Evolutionary conservation across 495 filamentous ascomycete genomes (phyloP).

Genomic region (Penicillium cinerascens): DNA sequence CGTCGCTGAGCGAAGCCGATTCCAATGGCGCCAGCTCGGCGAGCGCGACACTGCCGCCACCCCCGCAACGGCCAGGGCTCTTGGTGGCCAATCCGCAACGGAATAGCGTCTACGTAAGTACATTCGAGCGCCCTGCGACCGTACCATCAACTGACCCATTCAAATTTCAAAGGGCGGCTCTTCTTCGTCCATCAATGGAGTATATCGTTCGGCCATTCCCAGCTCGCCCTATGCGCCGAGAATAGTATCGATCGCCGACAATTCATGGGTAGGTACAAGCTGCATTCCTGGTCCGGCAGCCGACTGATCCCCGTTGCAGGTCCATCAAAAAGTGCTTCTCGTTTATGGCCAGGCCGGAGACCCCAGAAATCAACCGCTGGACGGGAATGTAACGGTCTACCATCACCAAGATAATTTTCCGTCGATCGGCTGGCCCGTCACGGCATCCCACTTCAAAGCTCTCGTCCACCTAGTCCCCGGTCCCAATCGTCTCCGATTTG

Average conservation of each 20-base stretch:
- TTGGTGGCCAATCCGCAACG: constrained; percentile 44
- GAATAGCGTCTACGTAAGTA: constrained; percentile 47
- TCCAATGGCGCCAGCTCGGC: constrained; percentile 24
- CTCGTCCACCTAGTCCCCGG: constrained; percentile 83
- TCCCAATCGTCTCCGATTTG: constrained; percentile 78
- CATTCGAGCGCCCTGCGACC: no score
- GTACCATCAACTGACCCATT: neutral
- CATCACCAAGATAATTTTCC: constrained; percentile 85
- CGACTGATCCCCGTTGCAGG: constrained; percentile 44
- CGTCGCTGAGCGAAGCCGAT: constrained; percentile 44
- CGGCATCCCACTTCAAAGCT: constrained; percentile 83
- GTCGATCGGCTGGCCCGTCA: constrained; percentile 76
- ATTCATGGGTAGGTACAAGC: constrained; percentile 65
- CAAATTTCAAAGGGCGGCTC: constrained; percentile 32
- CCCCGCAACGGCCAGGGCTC: constrained; percentile 44
- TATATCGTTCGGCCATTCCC: constrained; percentile 47
- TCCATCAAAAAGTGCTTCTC: constrained; percentile 83
- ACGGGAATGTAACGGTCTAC: constrained; percentile 74
- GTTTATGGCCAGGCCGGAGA: constrained; percentile 78
- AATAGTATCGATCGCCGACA: constrained; percentile 72
- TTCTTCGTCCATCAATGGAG: constrained; percentile 50
- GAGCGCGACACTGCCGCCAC: constrained; percentile 33
- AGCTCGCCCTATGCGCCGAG: constrained; percentile 75
- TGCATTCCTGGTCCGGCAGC: neutral
- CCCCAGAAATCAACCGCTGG: constrained; percentile 61